Percentiles rank a stretch among this genome's conserved stretches.
Conservation (phyloP, 2,329 filamentous ascomycete genomes). For the Trichoderma semiorbis region DNA sequence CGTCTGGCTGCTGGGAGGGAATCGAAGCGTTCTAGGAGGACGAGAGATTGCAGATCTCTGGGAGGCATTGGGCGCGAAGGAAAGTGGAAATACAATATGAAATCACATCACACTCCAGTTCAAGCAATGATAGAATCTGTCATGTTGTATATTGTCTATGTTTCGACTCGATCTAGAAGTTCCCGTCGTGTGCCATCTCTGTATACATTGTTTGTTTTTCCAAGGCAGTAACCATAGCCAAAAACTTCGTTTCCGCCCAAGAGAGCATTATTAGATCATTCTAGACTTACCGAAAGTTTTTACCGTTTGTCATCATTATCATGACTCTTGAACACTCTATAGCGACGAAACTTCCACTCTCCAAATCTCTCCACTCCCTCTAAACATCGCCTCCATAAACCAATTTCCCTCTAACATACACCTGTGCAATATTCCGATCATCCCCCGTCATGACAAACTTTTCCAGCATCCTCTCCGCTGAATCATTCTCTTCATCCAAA, state of each 20-base stretch:
- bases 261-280: neutral
- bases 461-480: slow-evolving; percentile 47
- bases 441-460: slow-evolving; percentile 66
- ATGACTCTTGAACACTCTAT: neutral
- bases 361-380: neutral
- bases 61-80: neutral
- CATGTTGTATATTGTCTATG: neutral
- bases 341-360: neutral
- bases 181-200: neutral
- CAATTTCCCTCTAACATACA: slow-evolving; percentile 49
- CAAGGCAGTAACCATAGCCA: neutral
- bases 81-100: neutral
- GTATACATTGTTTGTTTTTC: neutral
- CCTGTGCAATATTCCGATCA: slow-evolving; percentile 56
- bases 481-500: slow-evolving; percentile 51
- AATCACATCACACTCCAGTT: neutral
- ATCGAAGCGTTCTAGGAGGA: neutral
- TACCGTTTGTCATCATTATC: neutral
- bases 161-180: neutral
- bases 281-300: neutral
- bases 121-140: accelerated
- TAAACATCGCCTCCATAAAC: slow-evolving; percentile 20
- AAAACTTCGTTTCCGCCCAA: neutral
- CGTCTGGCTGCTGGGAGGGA: neutral
- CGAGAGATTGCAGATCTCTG: neutral